phyloP scores from a whole-genome alignment of 345 rosid species.

The Citrus trifoliata region DNA sequence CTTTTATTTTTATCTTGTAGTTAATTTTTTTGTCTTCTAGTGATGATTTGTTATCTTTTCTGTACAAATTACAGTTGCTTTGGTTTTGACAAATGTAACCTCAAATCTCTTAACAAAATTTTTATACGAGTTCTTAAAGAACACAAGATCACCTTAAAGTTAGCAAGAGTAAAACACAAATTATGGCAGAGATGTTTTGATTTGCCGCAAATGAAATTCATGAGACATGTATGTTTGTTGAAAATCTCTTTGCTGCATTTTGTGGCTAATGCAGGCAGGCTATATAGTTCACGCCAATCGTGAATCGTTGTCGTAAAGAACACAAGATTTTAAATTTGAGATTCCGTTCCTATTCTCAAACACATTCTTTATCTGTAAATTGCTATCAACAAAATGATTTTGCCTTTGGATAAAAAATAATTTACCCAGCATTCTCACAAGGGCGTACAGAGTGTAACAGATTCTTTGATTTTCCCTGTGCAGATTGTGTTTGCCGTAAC shows the following conservation, averaged over 20 bases:
- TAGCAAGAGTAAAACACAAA: neutral
- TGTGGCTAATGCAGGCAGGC: neutral
- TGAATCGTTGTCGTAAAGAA: neutral
- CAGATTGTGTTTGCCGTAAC: conserved; percentile 89
- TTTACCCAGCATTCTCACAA: neutral
- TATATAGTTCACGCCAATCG: no score
- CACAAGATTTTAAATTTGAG: neutral
- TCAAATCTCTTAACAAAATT: neutral
- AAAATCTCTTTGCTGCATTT: neutral
- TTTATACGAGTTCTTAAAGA: no score
- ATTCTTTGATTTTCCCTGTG: neutral
- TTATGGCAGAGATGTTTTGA: no score
- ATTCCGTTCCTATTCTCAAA: neutral
- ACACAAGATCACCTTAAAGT: no score
- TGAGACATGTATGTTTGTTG: neutral
- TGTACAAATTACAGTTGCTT: no score
- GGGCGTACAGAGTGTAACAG: neutral
- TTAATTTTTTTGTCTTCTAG: no score
- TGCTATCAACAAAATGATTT: no score
- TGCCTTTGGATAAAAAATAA: neutral
- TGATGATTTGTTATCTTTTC: no score
- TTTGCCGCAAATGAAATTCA: neutral
- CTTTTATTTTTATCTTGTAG: no score
- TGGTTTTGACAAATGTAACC: neutral
- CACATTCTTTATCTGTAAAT: neutral